phyloP scores from a whole-genome alignment of 495 filamentous ascomycete species.

The Talaromyces thailandensis region DNA sequence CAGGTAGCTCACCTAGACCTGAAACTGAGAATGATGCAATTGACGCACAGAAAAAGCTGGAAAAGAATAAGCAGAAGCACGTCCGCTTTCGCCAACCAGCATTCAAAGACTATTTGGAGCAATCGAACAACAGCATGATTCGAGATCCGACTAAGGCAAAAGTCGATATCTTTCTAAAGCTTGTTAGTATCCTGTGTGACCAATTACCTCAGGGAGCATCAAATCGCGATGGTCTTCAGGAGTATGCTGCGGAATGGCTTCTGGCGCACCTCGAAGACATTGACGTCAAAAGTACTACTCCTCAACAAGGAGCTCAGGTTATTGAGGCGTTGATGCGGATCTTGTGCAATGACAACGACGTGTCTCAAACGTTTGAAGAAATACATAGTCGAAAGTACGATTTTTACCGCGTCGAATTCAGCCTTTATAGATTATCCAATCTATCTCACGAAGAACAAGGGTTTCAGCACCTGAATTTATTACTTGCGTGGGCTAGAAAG shows the following conservation, averaged over 20 bases:
- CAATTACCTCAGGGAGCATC: not conserved
- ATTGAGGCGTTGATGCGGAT: not conserved
- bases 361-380: not conserved
- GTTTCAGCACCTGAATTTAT: not conserved
- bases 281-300: not conserved
- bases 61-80: not conserved
- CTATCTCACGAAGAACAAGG: not conserved
- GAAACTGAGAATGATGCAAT: not conserved
- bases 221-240: not conserved
- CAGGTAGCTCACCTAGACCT: not conserved
- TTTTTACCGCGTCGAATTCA: not conserved
- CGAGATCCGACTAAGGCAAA: not conserved
- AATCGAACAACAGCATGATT: not conserved
- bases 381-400: not conserved
- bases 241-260: not conserved
- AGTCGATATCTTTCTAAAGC: not conserved
- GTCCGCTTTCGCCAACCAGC: not conserved
- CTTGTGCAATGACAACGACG: not conserved
- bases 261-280: not conserved
- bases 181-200: not conserved
- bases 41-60: not conserved
- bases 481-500: not conserved
- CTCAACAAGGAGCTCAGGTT: not conserved
- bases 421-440: not conserved
- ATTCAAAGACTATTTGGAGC: not conserved